Percentiles rank a stretch among this genome's conserved stretches.
Conservation (phyloP, 257 asterid species). For the Penstemon barbatus region DNA sequence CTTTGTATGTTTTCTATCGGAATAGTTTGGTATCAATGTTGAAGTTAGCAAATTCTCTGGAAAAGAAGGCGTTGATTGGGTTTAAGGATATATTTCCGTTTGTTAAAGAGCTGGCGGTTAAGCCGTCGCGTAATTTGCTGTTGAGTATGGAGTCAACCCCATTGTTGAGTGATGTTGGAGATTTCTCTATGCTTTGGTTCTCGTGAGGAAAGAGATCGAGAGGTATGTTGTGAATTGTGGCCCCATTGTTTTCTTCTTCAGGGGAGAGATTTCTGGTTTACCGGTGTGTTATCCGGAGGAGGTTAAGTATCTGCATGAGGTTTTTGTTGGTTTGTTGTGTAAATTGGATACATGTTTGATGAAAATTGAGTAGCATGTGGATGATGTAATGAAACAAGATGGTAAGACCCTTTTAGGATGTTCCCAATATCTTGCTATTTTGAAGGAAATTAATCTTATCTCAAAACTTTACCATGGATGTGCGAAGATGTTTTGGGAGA, state of each 20-base stretch:
- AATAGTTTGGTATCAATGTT: slow-evolving; percentile 54
- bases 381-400: slow-evolving; percentile 35
- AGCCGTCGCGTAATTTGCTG: slow-evolving; percentile 43
- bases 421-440: slow-evolving; percentile 59
- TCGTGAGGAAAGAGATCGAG: slow-evolving; percentile 41
- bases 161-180: slow-evolving; percentile 45
- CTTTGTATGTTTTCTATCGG: slow-evolving; percentile 53
- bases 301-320: slow-evolving; percentile 39
- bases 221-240: slow-evolving; percentile 28
- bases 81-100: slow-evolving; percentile 62
- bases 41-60: slow-evolving; percentile 31
- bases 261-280: slow-evolving; percentile 30
- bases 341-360: slow-evolving; percentile 53
- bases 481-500: slow-evolving; percentile 64
- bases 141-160: slow-evolving; percentile 37
- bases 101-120: slow-evolving; percentile 57
- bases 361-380: slow-evolving; percentile 54
- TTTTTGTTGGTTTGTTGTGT: slow-evolving; percentile 50
- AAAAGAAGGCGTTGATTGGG: slow-evolving; percentile 32
- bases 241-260: slow-evolving; percentile 40
- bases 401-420: slow-evolving; percentile 31
- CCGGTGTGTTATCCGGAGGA: slow-evolving; percentile 42
- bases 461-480: slow-evolving; percentile 58
- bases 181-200: slow-evolving; percentile 53
- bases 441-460: slow-evolving; percentile 65